Evolutionary conservation across 106 monocot species (phyloP).

Genomic region (Dioscorea zingiberensis): DNA sequence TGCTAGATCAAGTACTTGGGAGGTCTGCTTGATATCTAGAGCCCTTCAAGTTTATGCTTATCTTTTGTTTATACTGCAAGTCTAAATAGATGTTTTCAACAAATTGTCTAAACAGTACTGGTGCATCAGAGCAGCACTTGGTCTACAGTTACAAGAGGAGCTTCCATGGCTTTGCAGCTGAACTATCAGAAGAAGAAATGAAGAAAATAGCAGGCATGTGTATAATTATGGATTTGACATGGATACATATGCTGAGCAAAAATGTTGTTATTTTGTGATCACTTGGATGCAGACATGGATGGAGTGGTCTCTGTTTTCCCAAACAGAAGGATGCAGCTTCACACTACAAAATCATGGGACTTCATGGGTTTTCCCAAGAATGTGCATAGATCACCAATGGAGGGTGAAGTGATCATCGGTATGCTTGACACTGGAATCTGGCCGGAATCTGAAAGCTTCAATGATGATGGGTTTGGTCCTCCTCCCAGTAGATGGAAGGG

Average conservation of each 20-base stretch:
- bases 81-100: background rate
- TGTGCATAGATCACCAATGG: background rate
- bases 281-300: constrained; percentile 2
- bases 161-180: constrained; percentile 29
- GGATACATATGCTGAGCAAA: background rate
- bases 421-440: constrained; percentile 25
- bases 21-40: background rate
- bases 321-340: background rate
- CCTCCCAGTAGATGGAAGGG: constrained; percentile 36
- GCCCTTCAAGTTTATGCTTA: background rate
- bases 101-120: background rate
- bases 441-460: constrained; percentile 28
- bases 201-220: constrained; percentile 14
- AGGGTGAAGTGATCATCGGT: constrained; percentile 28
- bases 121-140: background rate
- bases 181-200: constrained; percentile 12
- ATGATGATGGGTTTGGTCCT: constrained; percentile 21
- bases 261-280: background rate
- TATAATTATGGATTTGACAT: background rate
- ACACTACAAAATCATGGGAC: constrained; percentile 30
- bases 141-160: constrained; percentile 23
- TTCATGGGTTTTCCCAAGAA: constrained; percentile 22
- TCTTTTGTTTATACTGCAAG: background rate
- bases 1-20: constrained; percentile 4
- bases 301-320: constrained; percentile 34